Evolutionary conservation across 768 basidiomycete species (phyloP).

Genomic region (Boletus sensibilis): DNA sequence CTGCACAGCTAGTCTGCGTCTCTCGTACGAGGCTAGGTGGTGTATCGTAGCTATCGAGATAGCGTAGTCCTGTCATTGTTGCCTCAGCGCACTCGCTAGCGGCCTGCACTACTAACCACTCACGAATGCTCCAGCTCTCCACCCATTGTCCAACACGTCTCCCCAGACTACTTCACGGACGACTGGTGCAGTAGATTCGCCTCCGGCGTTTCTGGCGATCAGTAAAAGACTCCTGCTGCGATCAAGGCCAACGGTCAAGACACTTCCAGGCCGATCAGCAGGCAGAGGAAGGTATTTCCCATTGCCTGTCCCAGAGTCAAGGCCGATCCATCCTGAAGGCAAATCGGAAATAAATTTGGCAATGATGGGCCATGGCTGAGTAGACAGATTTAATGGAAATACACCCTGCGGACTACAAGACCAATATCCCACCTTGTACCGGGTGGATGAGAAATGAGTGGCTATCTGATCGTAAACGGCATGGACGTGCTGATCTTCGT

Average conservation of each 20-base stretch:
- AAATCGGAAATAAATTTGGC: slow-evolving; percentile 68
- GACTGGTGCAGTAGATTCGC: slow-evolving; percentile 20
- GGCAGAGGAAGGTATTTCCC: slow-evolving; percentile 93
- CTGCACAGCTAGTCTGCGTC: slow-evolving; percentile 73
- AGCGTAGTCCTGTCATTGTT: slow-evolving; percentile 75
- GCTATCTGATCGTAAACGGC: slow-evolving; percentile 84
- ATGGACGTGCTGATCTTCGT: slow-evolving; percentile 80
- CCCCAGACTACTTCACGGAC: slow-evolving; percentile 76
- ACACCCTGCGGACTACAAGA: neutral
- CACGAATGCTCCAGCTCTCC: slow-evolving; percentile 83
- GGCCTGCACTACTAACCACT: slow-evolving; percentile 30
- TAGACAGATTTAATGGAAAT: neutral
- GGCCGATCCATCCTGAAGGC: slow-evolving; percentile 76
- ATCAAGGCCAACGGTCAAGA: slow-evolving; percentile 84
- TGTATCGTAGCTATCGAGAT: slow-evolving; percentile 98
- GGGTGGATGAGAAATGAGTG: slow-evolving; percentile 81
- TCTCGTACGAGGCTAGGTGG: slow-evolving; percentile 79
- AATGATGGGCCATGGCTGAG: slow-evolving; percentile 88
- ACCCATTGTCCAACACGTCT: slow-evolving; percentile 69
- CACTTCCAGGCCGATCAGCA: slow-evolving; percentile 51
- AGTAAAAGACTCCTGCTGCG: slow-evolving; percentile 75
- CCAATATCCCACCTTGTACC: slow-evolving; percentile 65
- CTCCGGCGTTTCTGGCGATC: slow-evolving; percentile 68
- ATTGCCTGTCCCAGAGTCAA: slow-evolving; percentile 96
- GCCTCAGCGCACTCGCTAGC: slow-evolving; percentile 1